A percentile compares a stretch with the other conserved stretches of the same genome.
phyloP scores from a whole-genome alignment of 2,329 filamentous ascomycete genomes.

The Fusarium buharicum region DNA sequence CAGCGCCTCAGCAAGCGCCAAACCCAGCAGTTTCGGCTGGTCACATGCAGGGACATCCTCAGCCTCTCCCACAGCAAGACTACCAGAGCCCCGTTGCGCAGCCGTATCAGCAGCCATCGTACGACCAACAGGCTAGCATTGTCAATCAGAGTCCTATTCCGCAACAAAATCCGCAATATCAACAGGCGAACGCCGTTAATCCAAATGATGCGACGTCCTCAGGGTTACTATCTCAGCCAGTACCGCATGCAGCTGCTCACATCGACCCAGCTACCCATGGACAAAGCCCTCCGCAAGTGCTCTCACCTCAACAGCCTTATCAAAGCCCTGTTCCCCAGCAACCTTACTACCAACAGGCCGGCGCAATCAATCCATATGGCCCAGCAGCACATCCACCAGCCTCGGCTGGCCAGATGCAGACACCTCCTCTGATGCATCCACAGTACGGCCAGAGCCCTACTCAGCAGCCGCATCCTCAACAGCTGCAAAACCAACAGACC shows the following conservation, averaged over 20 bases:
- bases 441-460: too few relatives aligned
- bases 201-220: neutral
- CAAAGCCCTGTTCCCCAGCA: neutral
- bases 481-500: too few relatives aligned
- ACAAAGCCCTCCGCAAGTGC: neutral
- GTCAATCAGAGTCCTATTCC: too few relatives aligned
- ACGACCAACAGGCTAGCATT: neutral
- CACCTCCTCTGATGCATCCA: too few relatives aligned
- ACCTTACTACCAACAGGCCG: too few relatives aligned
- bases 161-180: too few relatives aligned
- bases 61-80: neutral
- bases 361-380: too few relatives aligned
- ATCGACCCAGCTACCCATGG: neutral
- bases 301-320: slow-evolving; percentile 3
- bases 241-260: neutral
- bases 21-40: rapidly evolving
- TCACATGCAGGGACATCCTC: neutral
- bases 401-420: too few relatives aligned
- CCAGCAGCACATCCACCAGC: too few relatives aligned
- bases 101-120: neutral
- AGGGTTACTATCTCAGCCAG: neutral
- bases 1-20: neutral
- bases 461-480: too few relatives aligned
- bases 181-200: too few relatives aligned
- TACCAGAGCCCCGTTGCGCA: neutral